These are phyloP conservation scores for Bacidia rubella DNA, from an alignment of 495 filamentous ascomycete genomes.

Conservation along the genomic window DNA sequence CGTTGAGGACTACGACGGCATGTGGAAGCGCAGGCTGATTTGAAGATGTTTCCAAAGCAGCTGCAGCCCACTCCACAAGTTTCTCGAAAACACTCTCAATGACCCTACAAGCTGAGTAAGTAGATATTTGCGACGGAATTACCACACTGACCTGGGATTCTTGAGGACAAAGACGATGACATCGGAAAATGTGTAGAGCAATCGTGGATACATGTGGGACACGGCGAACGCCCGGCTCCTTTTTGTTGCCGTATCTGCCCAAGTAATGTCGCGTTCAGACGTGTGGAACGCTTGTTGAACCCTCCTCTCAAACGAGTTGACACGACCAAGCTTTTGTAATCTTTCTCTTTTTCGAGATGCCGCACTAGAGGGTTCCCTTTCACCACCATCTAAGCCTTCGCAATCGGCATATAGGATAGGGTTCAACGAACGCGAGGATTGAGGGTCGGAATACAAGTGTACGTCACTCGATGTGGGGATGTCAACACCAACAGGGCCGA, in stretches of 20 bases:
- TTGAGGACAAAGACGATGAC: constrained; percentile 38
- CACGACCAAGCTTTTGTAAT: not conserved
- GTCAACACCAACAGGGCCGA: constrained; percentile 28
- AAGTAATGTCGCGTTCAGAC: not conserved
- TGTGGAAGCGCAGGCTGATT: constrained; percentile 44
- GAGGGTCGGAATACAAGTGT: constrained; percentile 49
- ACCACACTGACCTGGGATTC: constrained; percentile 30
- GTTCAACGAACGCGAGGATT: constrained; percentile 25
- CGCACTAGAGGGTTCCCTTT: constrained; percentile 11
- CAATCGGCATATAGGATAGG: constrained; percentile 41
- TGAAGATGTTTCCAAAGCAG: constrained; percentile 35
- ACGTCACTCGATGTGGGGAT: constrained; percentile 50
- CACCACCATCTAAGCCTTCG: constrained; percentile 24
- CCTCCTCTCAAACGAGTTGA: not conserved
- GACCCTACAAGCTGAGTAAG: not conserved
- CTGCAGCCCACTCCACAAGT: constrained; percentile 26
- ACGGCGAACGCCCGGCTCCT: constrained; percentile 18
- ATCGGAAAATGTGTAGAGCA: constrained; percentile 39
- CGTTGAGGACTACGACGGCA: constrained; percentile 36
- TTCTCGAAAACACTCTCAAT: constrained; percentile 23
- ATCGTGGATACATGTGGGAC: constrained; percentile 20
- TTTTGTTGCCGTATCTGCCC: constrained; percentile 6
- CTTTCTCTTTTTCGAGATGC: not conserved
- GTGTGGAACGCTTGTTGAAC: not conserved
- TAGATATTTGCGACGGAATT: not conserved